These are phyloP conservation scores for Candida railenensis DNA, from an alignment of 805 yeast genomes.

Conservation along the genomic window DNA sequence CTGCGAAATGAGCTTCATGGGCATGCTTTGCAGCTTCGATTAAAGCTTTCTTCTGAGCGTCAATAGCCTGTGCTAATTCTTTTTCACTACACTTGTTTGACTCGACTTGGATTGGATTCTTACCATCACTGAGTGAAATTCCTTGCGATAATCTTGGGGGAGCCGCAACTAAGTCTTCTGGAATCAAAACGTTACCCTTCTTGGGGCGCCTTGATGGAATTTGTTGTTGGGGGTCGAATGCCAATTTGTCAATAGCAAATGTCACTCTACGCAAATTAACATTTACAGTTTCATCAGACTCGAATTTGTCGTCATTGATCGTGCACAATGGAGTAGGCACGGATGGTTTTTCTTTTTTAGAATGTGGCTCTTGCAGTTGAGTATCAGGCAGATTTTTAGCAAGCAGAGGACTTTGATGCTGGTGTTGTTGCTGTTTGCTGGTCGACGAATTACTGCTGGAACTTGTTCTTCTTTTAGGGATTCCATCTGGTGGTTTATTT, in stretches of 20 bases:
- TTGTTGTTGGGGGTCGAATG: constrained; percentile 73
- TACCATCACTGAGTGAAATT: constrained; percentile 47
- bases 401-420: no score
- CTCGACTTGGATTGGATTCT: constrained; percentile 21
- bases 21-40: constrained; percentile 71
- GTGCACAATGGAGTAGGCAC: no score
- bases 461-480: constrained; percentile 13
- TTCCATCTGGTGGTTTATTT: constrained; percentile 26
- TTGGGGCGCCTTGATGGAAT: constrained; percentile 57
- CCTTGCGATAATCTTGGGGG: constrained; percentile 69
- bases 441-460: neutral
- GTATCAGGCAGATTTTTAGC: no score
- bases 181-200: constrained; percentile 52
- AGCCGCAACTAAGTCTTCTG: constrained; percentile 64
- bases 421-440: neutral
- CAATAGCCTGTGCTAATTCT: constrained; percentile 57
- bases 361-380: neutral
- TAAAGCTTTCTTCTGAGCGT: constrained; percentile 51
- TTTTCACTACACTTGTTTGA: constrained; percentile 37
- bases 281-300: constrained; percentile 16
- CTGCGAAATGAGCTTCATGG: constrained; percentile 71
- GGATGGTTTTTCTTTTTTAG: neutral
- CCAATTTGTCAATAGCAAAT: constrained; percentile 73
- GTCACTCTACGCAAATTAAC: constrained; percentile 56
- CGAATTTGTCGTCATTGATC: constrained; percentile 13